These are phyloP conservation scores for Penicillium cinerascens DNA, from an alignment of 495 filamentous ascomycete species.

Conservation along the genomic window DNA sequence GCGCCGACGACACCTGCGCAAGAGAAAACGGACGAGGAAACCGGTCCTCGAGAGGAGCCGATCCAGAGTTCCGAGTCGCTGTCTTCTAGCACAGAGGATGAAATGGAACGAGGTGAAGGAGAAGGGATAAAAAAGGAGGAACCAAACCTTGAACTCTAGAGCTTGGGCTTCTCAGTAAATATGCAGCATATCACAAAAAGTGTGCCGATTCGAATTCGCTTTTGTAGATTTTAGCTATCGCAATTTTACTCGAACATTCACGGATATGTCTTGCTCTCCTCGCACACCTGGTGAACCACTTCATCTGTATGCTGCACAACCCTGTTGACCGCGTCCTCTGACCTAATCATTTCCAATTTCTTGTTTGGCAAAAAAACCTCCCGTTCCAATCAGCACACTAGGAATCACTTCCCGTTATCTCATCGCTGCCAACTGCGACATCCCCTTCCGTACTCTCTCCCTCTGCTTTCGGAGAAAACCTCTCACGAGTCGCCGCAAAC, in stretches of 20 bases:
- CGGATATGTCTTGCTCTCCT: neutral
- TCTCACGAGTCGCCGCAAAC: neutral
- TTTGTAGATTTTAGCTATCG: neutral
- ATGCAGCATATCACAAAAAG: neutral
- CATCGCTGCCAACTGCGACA: neutral
- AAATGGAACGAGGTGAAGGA: neutral
- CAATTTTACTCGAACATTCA: neutral
- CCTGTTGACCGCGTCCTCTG: neutral
- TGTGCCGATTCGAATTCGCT: too few relatives aligned
- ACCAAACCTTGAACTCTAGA: neutral
- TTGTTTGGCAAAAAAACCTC: neutral
- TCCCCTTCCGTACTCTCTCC: neutral
- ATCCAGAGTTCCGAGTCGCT: neutral
- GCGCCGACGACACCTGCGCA: conserved; percentile 22
- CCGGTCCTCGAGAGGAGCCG: neutral
- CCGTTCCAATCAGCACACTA: neutral
- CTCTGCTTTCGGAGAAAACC: neutral
- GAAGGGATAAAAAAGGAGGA: neutral
- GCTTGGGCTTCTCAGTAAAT: neutral
- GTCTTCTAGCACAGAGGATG: neutral
- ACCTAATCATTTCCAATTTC: neutral
- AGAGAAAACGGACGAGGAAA: conserved; percentile 1
- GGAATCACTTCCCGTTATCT: neutral
- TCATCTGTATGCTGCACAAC: neutral
- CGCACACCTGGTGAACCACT: neutral